Base-by-base conservation (phyloP, 495 filamentous ascomycete genomes). In the Hypoxylon subgilvum region DNA sequence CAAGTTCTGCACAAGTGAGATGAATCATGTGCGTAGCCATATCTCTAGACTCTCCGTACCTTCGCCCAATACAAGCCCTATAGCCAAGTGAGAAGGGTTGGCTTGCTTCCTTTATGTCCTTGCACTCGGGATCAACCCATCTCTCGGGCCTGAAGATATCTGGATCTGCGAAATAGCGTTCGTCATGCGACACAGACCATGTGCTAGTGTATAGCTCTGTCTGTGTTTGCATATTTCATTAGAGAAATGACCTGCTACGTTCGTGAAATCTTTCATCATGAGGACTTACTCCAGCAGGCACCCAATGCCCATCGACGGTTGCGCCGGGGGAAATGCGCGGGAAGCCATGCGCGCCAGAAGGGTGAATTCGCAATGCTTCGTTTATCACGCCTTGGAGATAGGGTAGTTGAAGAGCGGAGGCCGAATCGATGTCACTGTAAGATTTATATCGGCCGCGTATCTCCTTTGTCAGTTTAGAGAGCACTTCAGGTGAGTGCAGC, bases 371-470 rank as follows among this genome's bases (percentile, higher is more conserved):
- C n/a, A 81, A 54, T 0, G 66, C 71, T 48, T 80, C 78, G 9
- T 77, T 67, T 8, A 81, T 71, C 1, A 78, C 71, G 2, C 72
- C 77, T 18, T 67, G 68, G 0, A 78, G 66, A 50, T 76, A 78
- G 0, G 63, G 41, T 3, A 79, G 57, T n/a, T 74, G 44, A 0
- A 50, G 23, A 1, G 64, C 56, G 2, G 69, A 61, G 1, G 31
- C 31, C 0, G 58, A 50, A n/a, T 67, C 57, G 38, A 74, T 72
- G 0, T 81, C 76, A 0, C 71, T 67, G 8, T 69, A 55, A 0
- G 53, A 42, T 0, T 47, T 23, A 58, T 79, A 84, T 0, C 66
- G 39, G 0, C 39, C 39, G 3, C 81, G 71, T 7, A 82, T 71
- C 39, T 83, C 81, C 0, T 61, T 31, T 2, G 48, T 52, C 4